Percentiles rank a stretch among this genome's conserved stretches.
Conservation (phyloP, 2,329 filamentous ascomycete genomes). For the Colletotrichum musicola region DNA sequence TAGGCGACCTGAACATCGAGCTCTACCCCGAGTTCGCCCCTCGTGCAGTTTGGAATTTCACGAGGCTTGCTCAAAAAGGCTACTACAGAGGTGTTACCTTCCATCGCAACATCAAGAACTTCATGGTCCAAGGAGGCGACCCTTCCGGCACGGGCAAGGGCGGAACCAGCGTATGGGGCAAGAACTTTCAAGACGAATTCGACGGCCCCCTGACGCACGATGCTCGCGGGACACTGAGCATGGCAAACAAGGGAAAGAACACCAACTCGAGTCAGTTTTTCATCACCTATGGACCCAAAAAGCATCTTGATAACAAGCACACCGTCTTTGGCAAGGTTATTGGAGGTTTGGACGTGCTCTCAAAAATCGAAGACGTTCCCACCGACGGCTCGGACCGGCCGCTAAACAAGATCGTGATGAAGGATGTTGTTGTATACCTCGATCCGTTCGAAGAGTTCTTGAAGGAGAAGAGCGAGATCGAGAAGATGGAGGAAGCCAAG, state of each 20-base stretch:
- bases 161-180: slow-evolving; percentile 92
- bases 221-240: slow-evolving; percentile 82
- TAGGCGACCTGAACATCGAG: slow-evolving; percentile 89
- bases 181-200: slow-evolving; percentile 94
- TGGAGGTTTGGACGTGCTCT: slow-evolving; percentile 78
- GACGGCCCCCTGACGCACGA: slow-evolving; percentile 91
- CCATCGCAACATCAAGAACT: slow-evolving; percentile 93
- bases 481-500: slow-evolving; percentile 67
- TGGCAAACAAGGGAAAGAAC: slow-evolving; percentile 99
- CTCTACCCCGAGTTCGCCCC: slow-evolving; percentile 92
- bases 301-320: slow-evolving; percentile 94
- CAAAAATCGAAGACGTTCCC: slow-evolving; percentile 81
- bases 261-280: slow-evolving; percentile 97
- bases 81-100: slow-evolving; percentile 90
- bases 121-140: slow-evolving; percentile 98
- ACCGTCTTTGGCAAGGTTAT: slow-evolving; percentile 95
- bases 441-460: slow-evolving; percentile 97
- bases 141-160: slow-evolving; percentile 92
- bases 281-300: slow-evolving; percentile 86
- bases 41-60: slow-evolving; percentile 96
- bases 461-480: slow-evolving; percentile 76
- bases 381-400: slow-evolving; percentile 83
- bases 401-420: slow-evolving; percentile 81
- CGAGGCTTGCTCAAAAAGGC: slow-evolving; percentile 86
- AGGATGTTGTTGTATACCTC: slow-evolving; percentile 86